Base-by-base conservation (phyloP, 2,329 filamentous ascomycete species). In the Phaeomoniella chlamydospora region DNA sequence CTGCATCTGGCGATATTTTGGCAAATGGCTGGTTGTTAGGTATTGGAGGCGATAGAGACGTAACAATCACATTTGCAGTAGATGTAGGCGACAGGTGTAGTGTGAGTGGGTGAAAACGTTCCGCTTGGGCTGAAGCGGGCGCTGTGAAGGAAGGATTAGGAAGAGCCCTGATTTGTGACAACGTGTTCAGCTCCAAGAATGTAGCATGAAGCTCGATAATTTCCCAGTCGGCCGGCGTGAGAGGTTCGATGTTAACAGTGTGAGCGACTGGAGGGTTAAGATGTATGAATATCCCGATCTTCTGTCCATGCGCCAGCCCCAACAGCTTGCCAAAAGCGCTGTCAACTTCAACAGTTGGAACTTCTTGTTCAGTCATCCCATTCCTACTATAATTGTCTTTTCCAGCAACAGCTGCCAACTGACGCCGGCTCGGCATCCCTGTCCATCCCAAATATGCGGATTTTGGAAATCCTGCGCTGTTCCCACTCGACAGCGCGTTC, bases 211-310 rank as follows among this genome's bases (percentile, higher is more conserved):
- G 67, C 58, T 98, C 90, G 48, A 98, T 96, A 49, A 96, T 69
- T 70, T 98, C 90, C 90, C 90, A 98, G 54, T 98, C 90, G 39
- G 92, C 85, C 2, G 88, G 77, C 0, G 90, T 96, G 49, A 96
- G 61, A 19, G 90, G 90, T 55, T 98, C 92, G 48, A 98, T 96
- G 53, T 94, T 86, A 57, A 98, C 80, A 2, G 87, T 96, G 56
- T 94, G 85, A 34, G 86, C 85, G 44, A 90, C 63, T 2, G 87
- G 86, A 34, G 88, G 88, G 53, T 98, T 86, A 43, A 94, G 62
- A 56, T 98, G 90, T 43, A 98, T 68, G 22, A 65, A 56, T 34
- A 80, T 58, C 29, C 68, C 68, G 44, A 77, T 68, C 61, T 83
- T 92, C 53, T 87, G 81, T 34, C 85, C 86, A 44, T 94, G 85